These are phyloP conservation scores for Apophysomyces ossiformis DNA, from an alignment of 371 early-diverging fungal genomes.

Conservation along the genomic window DNA sequence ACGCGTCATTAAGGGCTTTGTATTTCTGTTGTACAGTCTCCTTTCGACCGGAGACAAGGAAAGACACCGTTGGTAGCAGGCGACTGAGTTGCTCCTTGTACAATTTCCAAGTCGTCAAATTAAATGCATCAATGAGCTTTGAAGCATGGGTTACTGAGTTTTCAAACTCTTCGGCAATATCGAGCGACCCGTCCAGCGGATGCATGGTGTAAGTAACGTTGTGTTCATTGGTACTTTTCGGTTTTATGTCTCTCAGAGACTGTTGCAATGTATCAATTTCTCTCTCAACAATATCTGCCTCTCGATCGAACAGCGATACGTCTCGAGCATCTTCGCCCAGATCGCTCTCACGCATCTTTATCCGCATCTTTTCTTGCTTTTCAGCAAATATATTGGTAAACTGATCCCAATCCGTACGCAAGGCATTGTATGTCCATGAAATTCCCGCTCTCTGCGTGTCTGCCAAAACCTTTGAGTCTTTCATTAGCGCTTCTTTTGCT, in stretches of 20 bases:
- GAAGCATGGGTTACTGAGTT: constrained; percentile 5
- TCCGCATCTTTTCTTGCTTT: background rate
- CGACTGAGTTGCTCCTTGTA: constrained; percentile 23
- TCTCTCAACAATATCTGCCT: constrained; percentile 1
- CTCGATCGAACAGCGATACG: background rate
- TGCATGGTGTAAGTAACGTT: constrained; percentile 17
- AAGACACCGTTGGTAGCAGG: constrained; percentile 19
- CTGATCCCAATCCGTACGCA: background rate
- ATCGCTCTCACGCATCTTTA: background rate
- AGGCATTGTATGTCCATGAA: background rate
- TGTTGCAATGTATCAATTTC: constrained; percentile 7
- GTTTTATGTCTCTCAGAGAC: constrained; percentile 6
- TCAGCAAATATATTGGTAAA: background rate
- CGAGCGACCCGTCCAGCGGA: constrained; percentile 33
- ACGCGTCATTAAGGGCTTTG: constrained; percentile 5
- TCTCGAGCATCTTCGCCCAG: background rate
- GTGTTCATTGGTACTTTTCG: constrained; percentile 7
- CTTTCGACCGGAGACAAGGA: constrained; percentile 15
- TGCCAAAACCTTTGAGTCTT: background rate
- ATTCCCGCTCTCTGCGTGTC: background rate
- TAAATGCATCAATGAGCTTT: constrained; percentile 20
- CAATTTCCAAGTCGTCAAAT: constrained; percentile 29
- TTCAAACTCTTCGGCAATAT: constrained; percentile 9
- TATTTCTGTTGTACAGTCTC: constrained; percentile 17
- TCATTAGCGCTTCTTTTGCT: background rate